phyloP scores from a whole-genome alignment of 257 asterid genomes.

The Penstemon eatonii region DNA sequence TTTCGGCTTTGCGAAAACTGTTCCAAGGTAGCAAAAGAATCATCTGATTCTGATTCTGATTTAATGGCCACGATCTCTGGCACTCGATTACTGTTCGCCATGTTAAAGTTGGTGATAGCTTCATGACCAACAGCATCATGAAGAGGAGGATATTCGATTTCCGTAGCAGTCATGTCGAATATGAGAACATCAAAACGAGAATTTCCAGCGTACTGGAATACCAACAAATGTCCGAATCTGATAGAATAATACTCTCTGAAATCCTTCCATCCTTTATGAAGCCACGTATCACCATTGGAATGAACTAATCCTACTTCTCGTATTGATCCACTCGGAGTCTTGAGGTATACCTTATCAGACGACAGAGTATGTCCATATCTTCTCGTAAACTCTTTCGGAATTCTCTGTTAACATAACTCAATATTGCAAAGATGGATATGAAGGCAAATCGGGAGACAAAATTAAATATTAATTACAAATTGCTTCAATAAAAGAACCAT shows the following conservation, averaged over 20 bases:
- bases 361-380: slow-evolving; percentile 24
- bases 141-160: slow-evolving; percentile 35
- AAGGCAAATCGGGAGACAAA: neutral
- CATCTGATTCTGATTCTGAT: slow-evolving; percentile 8
- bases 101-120: neutral
- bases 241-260: slow-evolving; percentile 33
- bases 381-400: slow-evolving; percentile 34
- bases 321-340: slow-evolving; percentile 34
- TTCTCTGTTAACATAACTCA: slow-evolving; percentile 26
- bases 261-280: slow-evolving; percentile 34
- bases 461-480: no score
- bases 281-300: slow-evolving; percentile 25
- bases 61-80: neutral
- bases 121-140: neutral
- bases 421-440: neutral
- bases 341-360: slow-evolving; percentile 23
- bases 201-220: slow-evolving; percentile 27
- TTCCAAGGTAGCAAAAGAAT: slow-evolving; percentile 4
- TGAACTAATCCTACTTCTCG: slow-evolving; percentile 30
- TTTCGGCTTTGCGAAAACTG: neutral
- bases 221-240: slow-evolving; percentile 19
- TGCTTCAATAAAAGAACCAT: no score
- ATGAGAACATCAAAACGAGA: slow-evolving; percentile 35
- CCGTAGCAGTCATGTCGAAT: slow-evolving; percentile 30
- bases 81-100: neutral